Conservation (phyloP, 495 filamentous ascomycete species). For the Clavariopsis aquatica region DNA sequence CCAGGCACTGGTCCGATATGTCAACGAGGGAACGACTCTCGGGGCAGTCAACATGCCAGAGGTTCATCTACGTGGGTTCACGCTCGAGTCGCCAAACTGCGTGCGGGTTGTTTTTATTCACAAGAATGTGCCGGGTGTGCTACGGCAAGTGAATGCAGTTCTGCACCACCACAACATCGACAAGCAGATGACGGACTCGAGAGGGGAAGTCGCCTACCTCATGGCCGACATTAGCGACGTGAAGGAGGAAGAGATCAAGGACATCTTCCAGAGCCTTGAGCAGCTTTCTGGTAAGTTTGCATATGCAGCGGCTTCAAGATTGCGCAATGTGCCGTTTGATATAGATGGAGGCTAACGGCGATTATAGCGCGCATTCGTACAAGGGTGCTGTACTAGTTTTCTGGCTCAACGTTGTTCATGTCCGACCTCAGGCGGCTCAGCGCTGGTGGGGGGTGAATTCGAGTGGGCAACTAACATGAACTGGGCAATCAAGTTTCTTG, state of each 20-base stretch:
- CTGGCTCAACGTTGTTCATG: too few relatives aligned
- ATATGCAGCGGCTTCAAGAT: background rate
- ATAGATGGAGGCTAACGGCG: conserved; percentile 10
- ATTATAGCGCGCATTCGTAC: conserved; percentile 66
- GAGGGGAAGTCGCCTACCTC: conserved; percentile 89
- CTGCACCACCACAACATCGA: conserved; percentile 95
- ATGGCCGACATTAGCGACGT: conserved; percentile 97
- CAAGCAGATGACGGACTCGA: conserved; percentile 95
- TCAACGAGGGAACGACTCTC: conserved; percentile 86
- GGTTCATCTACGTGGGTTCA: conserved; percentile 81
- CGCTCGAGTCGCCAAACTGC: conserved; percentile 82
- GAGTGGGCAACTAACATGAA: too few relatives aligned
- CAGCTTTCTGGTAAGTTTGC: conserved; percentile 69
- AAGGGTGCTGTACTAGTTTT: conserved; percentile 74
- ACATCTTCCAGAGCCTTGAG: conserved; percentile 80
- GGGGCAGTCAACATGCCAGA: conserved; percentile 97
- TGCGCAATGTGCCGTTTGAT: background rate
- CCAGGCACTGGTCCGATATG: conserved; percentile 83
- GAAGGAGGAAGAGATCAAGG: conserved; percentile 75
- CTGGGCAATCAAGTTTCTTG: too few relatives aligned
- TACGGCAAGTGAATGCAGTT: conserved; percentile 90
- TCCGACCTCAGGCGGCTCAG: too few relatives aligned
- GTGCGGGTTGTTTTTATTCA: conserved; percentile 96
- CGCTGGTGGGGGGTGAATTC: too few relatives aligned
- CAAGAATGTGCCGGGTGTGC: conserved; percentile 89